These are phyloP conservation scores for Prunus salicina DNA, from an alignment of 306 rosid genomes.

Conservation along the genomic window DNA sequence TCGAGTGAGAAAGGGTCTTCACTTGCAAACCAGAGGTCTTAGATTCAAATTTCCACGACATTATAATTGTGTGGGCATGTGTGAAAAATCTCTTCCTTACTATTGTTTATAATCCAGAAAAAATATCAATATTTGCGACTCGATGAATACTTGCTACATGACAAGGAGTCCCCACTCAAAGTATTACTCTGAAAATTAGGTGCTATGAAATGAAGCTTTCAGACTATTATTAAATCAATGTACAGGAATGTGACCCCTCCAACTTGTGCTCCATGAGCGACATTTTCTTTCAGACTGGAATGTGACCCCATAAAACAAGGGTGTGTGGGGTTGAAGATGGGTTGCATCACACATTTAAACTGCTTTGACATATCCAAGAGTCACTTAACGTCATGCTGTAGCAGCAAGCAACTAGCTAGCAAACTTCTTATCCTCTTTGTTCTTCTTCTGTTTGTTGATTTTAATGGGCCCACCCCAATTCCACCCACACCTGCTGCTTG, in stretches of 20 bases:
- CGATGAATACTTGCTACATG: no score
- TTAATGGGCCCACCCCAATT: not conserved
- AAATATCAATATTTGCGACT: no score
- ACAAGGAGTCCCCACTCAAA: no score
- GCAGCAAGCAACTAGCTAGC: not conserved
- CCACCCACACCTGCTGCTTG: not conserved
- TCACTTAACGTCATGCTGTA: not conserved
- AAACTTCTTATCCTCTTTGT: constrained; percentile 6
- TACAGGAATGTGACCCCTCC: not conserved
- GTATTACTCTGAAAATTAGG: no score
- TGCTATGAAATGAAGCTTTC: no score
- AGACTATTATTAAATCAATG: no score
- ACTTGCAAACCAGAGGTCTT: accelerated
- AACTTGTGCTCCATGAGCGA: not conserved
- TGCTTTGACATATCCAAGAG: constrained; percentile 3
- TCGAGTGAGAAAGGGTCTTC: accelerated
- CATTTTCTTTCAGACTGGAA: not conserved
- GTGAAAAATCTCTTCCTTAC: accelerated
- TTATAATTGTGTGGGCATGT: no score
- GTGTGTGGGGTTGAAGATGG: not conserved
- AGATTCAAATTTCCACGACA: no score
- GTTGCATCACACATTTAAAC: not conserved
- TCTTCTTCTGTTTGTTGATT: not conserved
- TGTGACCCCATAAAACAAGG: not conserved
- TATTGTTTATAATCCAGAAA: no score